A percentile compares a stretch with the other conserved stretches of the same genome.
Evolutionary conservation across 2,329 filamentous ascomycete genomes (phyloP).

Genomic region (Fusarium setosum): DNA sequence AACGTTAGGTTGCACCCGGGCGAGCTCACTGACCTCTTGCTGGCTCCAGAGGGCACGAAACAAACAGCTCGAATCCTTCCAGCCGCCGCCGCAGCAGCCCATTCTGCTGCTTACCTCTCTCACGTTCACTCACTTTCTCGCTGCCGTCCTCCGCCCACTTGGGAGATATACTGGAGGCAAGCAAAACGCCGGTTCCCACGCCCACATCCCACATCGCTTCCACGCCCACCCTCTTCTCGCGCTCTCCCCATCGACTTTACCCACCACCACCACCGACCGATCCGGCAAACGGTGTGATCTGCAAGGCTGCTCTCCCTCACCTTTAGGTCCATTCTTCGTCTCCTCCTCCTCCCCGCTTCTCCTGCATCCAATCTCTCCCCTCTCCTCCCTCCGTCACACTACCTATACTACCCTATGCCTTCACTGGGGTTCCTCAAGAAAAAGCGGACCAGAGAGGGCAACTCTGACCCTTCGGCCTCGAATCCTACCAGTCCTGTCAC

Average conservation of each 20-base stretch:
- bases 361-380: slow-evolving; percentile 20
- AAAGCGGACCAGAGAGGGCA: slow-evolving; percentile 95
- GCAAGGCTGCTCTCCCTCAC: slow-evolving; percentile 34
- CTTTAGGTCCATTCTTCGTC: slow-evolving; percentile 22
- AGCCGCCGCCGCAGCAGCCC: neutral
- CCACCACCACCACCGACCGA: slow-evolving; percentile 33
- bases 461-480: slow-evolving; percentile 74
- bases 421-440: slow-evolving; percentile 97
- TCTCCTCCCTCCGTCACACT: slow-evolving; percentile 35
- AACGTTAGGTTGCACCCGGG: slow-evolving; percentile 33
- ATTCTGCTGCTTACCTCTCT: neutral
- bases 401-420: slow-evolving; percentile 82
- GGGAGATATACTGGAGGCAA: slow-evolving; percentile 1
- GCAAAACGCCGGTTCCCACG: slow-evolving; percentile 21
- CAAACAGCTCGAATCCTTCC: slow-evolving; percentile 36
- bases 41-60: slow-evolving; percentile 27
- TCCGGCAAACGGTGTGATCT: slow-evolving; percentile 39
- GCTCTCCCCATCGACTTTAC: slow-evolving; percentile 3
- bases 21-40: slow-evolving; percentile 40
- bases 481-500: slow-evolving; percentile 74
- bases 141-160: too few species aligned
- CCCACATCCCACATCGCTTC: neutral
- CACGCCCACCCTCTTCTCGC: slow-evolving; percentile 5
- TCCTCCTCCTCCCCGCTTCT: slow-evolving; percentile 32
- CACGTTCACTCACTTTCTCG: slow-evolving; percentile 11